phyloP scores from a whole-genome alignment of 352 stramenopile genomes.

The Phytophthora kernoviae region DNA sequence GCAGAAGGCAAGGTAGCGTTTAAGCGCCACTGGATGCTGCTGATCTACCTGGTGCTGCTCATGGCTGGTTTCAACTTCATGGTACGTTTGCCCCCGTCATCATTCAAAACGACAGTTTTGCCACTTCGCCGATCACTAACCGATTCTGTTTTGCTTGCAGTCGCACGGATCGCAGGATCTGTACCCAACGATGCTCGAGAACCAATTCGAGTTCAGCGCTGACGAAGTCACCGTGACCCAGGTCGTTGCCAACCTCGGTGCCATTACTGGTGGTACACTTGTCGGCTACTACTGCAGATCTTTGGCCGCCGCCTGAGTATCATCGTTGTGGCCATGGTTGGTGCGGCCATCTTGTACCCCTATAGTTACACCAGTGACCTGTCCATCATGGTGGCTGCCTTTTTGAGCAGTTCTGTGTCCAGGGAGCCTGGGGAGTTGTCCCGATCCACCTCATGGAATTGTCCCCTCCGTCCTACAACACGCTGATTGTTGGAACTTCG shows the following conservation, averaged over 20 bases:
- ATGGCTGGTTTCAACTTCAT: constrained; percentile 61
- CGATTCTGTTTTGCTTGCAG: constrained; percentile 8
- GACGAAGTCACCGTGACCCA: constrained; percentile 50
- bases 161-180: constrained; percentile 49
- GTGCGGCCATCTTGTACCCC: constrained; percentile 46
- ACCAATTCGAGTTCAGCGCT: constrained; percentile 44
- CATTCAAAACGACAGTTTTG: too few relatives aligned
- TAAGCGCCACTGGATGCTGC: constrained; percentile 46
- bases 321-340: constrained; percentile 33
- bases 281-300: constrained; percentile 55
- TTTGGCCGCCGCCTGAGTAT: constrained; percentile 51
- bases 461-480: constrained; percentile 48
- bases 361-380: constrained; percentile 43
- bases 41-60: constrained; percentile 48
- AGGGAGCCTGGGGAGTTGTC: constrained; percentile 56
- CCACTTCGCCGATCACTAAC: not conserved
- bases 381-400: constrained; percentile 38
- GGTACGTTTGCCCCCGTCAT: constrained; percentile 15
- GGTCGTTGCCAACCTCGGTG: constrained; percentile 50
- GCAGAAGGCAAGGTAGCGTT: constrained; percentile 46
- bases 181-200: constrained; percentile 57
- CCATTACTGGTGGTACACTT: constrained; percentile 43
- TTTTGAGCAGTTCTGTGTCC: constrained; percentile 54
- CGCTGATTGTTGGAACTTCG: constrained; percentile 49
- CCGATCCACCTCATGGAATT: constrained; percentile 64